Conservation (phyloP, 805 yeast genomes). For the Lachancea sp. region DNA sequence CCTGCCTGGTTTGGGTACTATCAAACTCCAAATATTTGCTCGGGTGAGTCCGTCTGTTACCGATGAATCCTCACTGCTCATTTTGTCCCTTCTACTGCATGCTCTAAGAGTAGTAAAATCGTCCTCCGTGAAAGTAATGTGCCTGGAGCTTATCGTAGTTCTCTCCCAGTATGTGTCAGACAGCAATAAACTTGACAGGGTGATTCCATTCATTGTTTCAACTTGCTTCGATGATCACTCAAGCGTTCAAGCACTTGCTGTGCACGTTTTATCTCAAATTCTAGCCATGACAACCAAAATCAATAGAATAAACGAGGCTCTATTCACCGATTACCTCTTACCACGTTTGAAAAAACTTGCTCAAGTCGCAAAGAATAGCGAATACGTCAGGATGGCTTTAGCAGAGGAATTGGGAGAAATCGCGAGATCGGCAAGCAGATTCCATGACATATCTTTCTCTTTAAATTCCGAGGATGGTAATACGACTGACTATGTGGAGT, state of each 20-base stretch:
- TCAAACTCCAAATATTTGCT: conserved; percentile 10
- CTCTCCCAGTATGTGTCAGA: conserved; percentile 73
- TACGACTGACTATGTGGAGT: conserved; percentile 17
- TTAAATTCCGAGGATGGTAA: conserved; percentile 16
- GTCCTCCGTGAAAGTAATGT: conserved; percentile 35
- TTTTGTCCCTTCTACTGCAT: conserved; percentile 25
- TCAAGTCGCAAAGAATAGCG: conserved; percentile 33
- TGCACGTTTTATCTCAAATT: conserved; percentile 61
- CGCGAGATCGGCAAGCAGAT: conserved; percentile 57
- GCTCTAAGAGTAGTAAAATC: conserved; percentile 21
- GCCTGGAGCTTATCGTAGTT: conserved; percentile 69
- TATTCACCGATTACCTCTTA: conserved; percentile 76
- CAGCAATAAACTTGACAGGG: conserved; percentile 78
- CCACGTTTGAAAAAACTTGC: conserved; percentile 56
- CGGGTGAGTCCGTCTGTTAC: conserved; percentile 9
- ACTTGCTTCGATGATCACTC: conserved; percentile 61
- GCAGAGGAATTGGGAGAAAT: conserved; percentile 70
- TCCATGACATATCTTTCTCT: conserved; percentile 52
- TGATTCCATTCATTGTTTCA: conserved; percentile 72
- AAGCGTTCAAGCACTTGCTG: conserved; percentile 59
- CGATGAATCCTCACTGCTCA: conserved; percentile 26
- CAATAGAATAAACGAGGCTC: conserved; percentile 65
- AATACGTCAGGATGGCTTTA: conserved; percentile 54
- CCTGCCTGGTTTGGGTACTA: conserved; percentile 12
- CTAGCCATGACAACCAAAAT: conserved; percentile 55